phyloP scores from a whole-genome alignment of 2,329 filamentous ascomycete genomes.

The Aspergillus carbonarius region DNA sequence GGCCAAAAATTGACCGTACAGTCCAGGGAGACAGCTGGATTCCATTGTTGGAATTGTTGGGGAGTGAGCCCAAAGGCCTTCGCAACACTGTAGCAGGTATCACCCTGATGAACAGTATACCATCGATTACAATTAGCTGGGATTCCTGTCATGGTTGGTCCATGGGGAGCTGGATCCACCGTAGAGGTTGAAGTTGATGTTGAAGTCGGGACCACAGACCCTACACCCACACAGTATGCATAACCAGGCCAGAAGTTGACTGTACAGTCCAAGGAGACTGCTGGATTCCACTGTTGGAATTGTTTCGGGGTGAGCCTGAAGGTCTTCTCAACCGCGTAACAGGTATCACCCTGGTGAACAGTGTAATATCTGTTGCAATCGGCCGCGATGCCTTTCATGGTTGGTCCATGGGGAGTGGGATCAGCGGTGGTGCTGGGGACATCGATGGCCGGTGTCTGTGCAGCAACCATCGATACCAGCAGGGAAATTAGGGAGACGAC shows the following conservation, averaged over 20 bases:
- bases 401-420: conserved; percentile 3
- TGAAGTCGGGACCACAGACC: neutral
- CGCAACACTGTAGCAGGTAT: conserved; percentile 6
- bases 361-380: conserved; percentile 14
- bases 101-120: conserved; percentile 12
- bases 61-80: conserved; percentile 1
- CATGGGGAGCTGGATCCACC: neutral
- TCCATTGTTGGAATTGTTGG: conserved; percentile 12
- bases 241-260: conserved; percentile 12
- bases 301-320: conserved; percentile 5
- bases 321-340: neutral
- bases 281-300: conserved; percentile 12
- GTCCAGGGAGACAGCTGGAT: conserved; percentile 7
- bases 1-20: conserved; percentile 12
- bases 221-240: conserved; percentile 16
- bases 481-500: neutral
- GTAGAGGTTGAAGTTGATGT: neutral
- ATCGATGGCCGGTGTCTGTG: neutral
- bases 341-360: conserved; percentile 11
- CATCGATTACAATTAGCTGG: conserved; percentile 9
- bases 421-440: neutral
- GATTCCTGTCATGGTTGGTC: conserved; percentile 8
- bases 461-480: neutral
- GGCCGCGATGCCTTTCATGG: conserved; percentile 6
- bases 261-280: conserved; percentile 6